phyloP scores from a whole-genome alignment of 192 early-diverging fungal genomes.

The Paraglomus brasilianum region DNA sequence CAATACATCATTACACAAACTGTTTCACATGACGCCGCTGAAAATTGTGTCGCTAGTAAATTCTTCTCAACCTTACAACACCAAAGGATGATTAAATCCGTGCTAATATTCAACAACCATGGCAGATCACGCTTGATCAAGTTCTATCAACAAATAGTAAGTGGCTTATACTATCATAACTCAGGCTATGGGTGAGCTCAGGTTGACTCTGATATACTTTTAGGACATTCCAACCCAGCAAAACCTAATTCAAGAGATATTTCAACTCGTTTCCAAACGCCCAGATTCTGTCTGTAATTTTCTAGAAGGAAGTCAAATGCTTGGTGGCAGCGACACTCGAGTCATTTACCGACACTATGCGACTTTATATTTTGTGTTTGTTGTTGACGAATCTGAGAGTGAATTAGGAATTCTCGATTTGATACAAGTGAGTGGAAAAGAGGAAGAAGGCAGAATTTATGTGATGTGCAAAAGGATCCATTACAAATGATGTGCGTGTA shows the following conservation, averaged over 20 bases:
- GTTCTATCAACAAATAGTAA: slow-evolving; percentile 91
- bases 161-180: slow-evolving; percentile 11
- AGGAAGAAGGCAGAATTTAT: slow-evolving; percentile 3
- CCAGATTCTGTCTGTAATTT: slow-evolving; percentile 92
- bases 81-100: slow-evolving; percentile 85
- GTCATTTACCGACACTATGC: slow-evolving; percentile 98
- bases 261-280: slow-evolving; percentile 77
- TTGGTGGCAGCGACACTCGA: slow-evolving; percentile 81
- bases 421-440: slow-evolving; percentile 69
- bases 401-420: slow-evolving; percentile 95
- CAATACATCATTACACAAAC: no score
- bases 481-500: not conserved
- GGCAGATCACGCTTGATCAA: slow-evolving; percentile 93
- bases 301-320: slow-evolving; percentile 75
- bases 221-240: slow-evolving; percentile 84
- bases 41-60: no score
- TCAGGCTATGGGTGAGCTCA: not conserved
- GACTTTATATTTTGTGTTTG: slow-evolving; percentile 97
- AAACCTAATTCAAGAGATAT: slow-evolving; percentile 85
- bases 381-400: slow-evolving; percentile 94
- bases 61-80: not conserved
- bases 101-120: slow-evolving; percentile 98
- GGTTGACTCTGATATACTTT: not conserved
- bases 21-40: not conserved
- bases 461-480: not conserved